A percentile compares a stretch with the other conserved stretches of the same genome.
Conservation (phyloP, 768 basidiomycete species). For the Russula lepida region DNA sequence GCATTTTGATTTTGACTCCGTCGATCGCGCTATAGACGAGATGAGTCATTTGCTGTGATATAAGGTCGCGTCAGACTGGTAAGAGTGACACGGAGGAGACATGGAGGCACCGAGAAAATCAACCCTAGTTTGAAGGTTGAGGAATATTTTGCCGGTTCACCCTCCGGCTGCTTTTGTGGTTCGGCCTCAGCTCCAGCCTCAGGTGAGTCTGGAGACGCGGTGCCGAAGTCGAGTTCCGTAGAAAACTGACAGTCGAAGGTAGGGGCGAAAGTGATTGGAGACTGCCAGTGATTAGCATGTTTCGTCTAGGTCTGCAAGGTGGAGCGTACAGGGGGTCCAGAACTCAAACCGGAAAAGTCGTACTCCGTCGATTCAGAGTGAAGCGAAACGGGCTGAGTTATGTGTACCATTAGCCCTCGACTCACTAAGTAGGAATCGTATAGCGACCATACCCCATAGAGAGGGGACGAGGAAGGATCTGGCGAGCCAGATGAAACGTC, state of each 20-base stretch:
- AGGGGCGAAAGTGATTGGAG: constrained; percentile 8
- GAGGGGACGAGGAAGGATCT: background rate
- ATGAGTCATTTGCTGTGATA: background rate
- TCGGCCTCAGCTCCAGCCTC: background rate
- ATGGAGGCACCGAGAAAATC: background rate
- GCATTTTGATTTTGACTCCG: constrained; percentile 4
- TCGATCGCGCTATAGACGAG: constrained; percentile 1
- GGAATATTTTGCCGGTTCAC: background rate
- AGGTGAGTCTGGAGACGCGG: background rate
- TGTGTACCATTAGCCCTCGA: background rate
- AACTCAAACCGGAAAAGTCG: background rate
- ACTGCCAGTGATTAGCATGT: background rate
- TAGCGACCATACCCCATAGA: constrained; percentile 3
- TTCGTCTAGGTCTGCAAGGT: background rate
- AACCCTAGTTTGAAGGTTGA: background rate
- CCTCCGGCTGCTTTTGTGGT: background rate
- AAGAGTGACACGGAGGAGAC: background rate
- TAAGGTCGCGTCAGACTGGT: background rate
- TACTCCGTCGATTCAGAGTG: constrained; percentile 1
- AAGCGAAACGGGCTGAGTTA: constrained; percentile 2
- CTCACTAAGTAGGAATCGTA: background rate
- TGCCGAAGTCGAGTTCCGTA: background rate
- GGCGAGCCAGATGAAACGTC: background rate
- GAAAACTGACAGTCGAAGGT: background rate
- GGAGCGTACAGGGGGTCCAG: background rate